Evolutionary conservation across 495 filamentous ascomycete species (phyloP).

Genomic region (Thermothielavioides terrestris): DNA sequence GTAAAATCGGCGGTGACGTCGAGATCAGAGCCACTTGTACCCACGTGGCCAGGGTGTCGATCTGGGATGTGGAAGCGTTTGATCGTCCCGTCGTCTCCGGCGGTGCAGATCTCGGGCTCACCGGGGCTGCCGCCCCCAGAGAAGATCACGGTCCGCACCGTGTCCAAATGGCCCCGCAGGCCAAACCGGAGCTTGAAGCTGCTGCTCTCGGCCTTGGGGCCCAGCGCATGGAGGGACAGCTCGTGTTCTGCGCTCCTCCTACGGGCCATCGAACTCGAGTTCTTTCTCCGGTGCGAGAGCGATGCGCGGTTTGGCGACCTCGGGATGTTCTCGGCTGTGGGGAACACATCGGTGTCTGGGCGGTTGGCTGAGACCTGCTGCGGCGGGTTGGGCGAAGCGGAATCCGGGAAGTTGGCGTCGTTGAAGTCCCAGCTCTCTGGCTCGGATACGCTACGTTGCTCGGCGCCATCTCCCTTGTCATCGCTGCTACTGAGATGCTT

Average conservation of each 20-base stretch:
- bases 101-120: constrained; percentile 94
- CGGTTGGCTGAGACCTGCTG: constrained; percentile 43
- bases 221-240: constrained; percentile 36
- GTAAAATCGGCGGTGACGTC: constrained; percentile 92
- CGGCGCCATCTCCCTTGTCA: constrained; percentile 24
- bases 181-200: constrained; percentile 91
- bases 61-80: constrained; percentile 95
- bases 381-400: constrained; percentile 29
- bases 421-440: constrained; percentile 89
- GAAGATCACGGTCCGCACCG: constrained; percentile 88
- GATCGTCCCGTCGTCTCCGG: constrained; percentile 88
- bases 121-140: constrained; percentile 89
- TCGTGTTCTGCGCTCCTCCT: constrained; percentile 52
- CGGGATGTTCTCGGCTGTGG: constrained; percentile 67
- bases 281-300: constrained; percentile 69
- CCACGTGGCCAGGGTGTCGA: constrained; percentile 45
- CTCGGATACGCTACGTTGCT: constrained; percentile 38
- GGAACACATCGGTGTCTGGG: constrained; percentile 79
- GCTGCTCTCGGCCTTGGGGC: constrained; percentile 49
- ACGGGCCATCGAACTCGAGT: constrained; percentile 52
- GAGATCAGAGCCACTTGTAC: constrained; percentile 55
- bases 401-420: constrained; percentile 51
- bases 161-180: constrained; percentile 84
- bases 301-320: constrained; percentile 73
- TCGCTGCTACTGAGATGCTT: constrained; percentile 22